Evolutionary conservation across 495 filamentous ascomycete species (phyloP).

Genomic region (Durotheca rogersii): DNA sequence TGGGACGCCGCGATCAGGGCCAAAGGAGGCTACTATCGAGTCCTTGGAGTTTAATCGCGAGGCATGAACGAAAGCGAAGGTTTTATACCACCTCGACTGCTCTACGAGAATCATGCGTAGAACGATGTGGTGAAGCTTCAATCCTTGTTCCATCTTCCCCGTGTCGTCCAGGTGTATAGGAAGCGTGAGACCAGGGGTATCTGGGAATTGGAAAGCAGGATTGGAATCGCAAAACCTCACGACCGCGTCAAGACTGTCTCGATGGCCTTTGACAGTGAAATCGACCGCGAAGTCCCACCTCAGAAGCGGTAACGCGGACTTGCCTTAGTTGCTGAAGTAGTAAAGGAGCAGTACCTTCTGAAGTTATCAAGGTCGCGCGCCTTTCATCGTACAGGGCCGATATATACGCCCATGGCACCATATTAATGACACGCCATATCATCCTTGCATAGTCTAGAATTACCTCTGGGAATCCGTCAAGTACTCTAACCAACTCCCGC

Average conservation of each 20-base stretch:
- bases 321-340: conserved; percentile 36
- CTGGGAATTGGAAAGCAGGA: conserved; percentile 41
- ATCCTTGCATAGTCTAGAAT: conserved; percentile 12
- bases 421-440: no score
- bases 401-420: conserved; percentile 50
- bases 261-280: conserved; percentile 41
- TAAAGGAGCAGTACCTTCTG: conserved; percentile 21
- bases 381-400: conserved; percentile 48
- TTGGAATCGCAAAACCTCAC: conserved; percentile 32
- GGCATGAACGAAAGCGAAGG: conserved; percentile 16
- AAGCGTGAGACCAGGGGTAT: conserved; percentile 35
- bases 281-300: conserved; percentile 41
- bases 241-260: conserved; percentile 9
- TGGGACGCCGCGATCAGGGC: conserved; percentile 20
- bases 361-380: conserved; percentile 42
- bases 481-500: conserved; percentile 11
- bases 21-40: conserved; percentile 20
- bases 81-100: conserved; percentile 46
- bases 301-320: conserved; percentile 38
- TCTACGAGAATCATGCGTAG: conserved; percentile 45
- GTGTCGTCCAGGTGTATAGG: conserved; percentile 26
- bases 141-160: conserved; percentile 20
- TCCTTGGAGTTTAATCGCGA: conserved; percentile 8
- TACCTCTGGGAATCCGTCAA: conserved; percentile 23
- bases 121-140: conserved; percentile 38